Evolutionary conservation across 345 rosid genomes (phyloP), one percentile per base, ranked within the genome.

Genomic region (Noccaea caerulescens): DNA sequence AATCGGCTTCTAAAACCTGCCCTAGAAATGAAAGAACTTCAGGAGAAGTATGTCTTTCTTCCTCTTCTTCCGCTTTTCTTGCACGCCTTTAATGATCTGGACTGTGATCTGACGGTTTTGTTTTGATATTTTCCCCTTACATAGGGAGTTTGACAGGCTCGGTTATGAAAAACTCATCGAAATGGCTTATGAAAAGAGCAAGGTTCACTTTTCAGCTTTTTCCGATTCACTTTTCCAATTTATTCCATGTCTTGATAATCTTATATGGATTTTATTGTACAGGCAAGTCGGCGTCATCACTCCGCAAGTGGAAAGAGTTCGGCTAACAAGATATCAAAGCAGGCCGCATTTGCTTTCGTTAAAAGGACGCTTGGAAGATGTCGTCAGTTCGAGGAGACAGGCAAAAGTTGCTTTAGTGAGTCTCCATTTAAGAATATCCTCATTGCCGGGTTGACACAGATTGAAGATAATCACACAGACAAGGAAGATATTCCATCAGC

Each of bases 101-200:
- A 52, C 71, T 50, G 56, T 43, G 75, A 44, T 63, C 72, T 73
- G 23, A 66, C 11, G 33, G 4, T 32, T n/a, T 20, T 69, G 38
- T 63, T 41, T 39, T 58, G 27, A 63, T 63, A 41, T 36, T 51
- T 38, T 67, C 9, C 62, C 44, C 30, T 59, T 68, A 11, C 75
- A 11, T 71, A 92, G 98, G 85, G 91, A 88, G 81, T 87, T 90
- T 51, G 86, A 85, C 73, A 82, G 79, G 58, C 81, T 76, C 62
- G 92, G 91, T 33, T 75, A 83, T 77, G 96, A 93, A 77, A 87
- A 87, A 74, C 98, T 93, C 62, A 81, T 87, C 46, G 77, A 75
- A 71, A 82, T 88, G 93, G 92, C 97, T 72, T 88, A 88, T 85
- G 83, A 88, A 53, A 93, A 93, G 83, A 83, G 89, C 75, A 83